These are phyloP conservation scores for Apophysomyces ossiformis DNA, from an alignment of 371 early-diverging fungal genomes.

Conservation along the genomic window DNA sequence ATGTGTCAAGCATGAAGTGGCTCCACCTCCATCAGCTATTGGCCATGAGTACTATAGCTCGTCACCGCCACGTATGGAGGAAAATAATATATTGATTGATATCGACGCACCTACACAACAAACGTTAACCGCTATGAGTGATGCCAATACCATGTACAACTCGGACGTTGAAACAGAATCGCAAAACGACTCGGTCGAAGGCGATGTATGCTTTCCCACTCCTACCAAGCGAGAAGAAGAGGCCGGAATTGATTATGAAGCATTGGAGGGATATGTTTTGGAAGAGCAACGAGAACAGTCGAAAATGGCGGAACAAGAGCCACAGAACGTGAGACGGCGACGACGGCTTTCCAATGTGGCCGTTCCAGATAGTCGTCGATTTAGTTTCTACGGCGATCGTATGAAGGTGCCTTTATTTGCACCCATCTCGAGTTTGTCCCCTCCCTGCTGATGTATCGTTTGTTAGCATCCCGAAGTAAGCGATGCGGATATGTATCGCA, in stretches of 20 bases:
- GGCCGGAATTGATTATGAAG: slow-evolving; percentile 39
- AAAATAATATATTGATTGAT: slow-evolving; percentile 21
- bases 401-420: slow-evolving; percentile 19
- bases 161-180: slow-evolving; percentile 28
- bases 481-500: slow-evolving; percentile 35
- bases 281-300: slow-evolving; percentile 11
- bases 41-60: slow-evolving; percentile 10
- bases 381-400: slow-evolving; percentile 24
- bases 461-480: slow-evolving; percentile 23
- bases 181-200: slow-evolving; percentile 33
- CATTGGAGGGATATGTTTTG: slow-evolving; percentile 16
- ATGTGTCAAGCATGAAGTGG: neutral
- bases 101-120: slow-evolving; percentile 13
- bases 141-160: slow-evolving; percentile 25
- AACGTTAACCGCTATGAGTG: slow-evolving; percentile 12
- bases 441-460: neutral
- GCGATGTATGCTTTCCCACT: slow-evolving; percentile 50
- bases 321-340: slow-evolving; percentile 4
- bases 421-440: neutral
- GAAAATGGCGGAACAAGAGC: slow-evolving; percentile 1
- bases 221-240: slow-evolving; percentile 33
- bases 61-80: slow-evolving; percentile 13
- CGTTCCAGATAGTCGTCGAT: slow-evolving; percentile 15
- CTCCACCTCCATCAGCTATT: too few relatives aligned
- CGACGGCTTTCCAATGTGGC: slow-evolving; percentile 23